Evolutionary conservation across 495 filamentous ascomycete species (phyloP), one percentile per base, ranked within the genome.

Genomic region (Talaromyces stipitatus): DNA sequence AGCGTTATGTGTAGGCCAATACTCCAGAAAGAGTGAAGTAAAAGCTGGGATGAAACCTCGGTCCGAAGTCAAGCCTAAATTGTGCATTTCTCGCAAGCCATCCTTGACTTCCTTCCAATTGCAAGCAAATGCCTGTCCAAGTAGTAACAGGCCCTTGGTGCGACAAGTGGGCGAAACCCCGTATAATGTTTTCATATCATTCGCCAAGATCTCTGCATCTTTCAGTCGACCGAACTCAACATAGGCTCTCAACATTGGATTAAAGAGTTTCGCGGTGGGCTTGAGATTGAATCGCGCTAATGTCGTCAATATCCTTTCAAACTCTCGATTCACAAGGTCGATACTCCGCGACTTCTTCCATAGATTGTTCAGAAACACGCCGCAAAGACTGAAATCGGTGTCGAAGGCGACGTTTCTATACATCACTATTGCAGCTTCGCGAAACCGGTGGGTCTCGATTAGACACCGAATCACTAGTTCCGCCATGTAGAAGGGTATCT

Each of bases 11-110:
- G 60, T 62, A 5, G 68, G 64, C 62, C 71, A 78, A 50, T 68
- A 78, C 59, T 78, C 73, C 48, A 75, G 57, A 32, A 76, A 75
- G n/a, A 78, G 64, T 22, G 72, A 71, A 54, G 76, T 72, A 30
- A 76, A 76, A 12, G 68, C 60, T 4, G 58, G 57, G 2, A 59
- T 45, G 46, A 75, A 76, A 29, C 69, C 64, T 1, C 29, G 55
- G 50, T 64, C 60, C 1, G 41, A 43, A 4, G 71, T 72, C 50
- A 73, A 60, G 2, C 69, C 68, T 4, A 67, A 66, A 6, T 64
- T 56, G 28, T 70, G 66, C 69, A 78, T 74, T 45, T 74, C 69
- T n/a, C 61, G 58, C 28, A 78, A 51, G 24, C 68, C 72, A 14
- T 45, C 54, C 32, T 73, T 61, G 16, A 78, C 75, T 4, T 63